Evolutionary conservation across 176 grass and related monocot species (phyloP).

Genomic region (Ensete glaucum): DNA sequence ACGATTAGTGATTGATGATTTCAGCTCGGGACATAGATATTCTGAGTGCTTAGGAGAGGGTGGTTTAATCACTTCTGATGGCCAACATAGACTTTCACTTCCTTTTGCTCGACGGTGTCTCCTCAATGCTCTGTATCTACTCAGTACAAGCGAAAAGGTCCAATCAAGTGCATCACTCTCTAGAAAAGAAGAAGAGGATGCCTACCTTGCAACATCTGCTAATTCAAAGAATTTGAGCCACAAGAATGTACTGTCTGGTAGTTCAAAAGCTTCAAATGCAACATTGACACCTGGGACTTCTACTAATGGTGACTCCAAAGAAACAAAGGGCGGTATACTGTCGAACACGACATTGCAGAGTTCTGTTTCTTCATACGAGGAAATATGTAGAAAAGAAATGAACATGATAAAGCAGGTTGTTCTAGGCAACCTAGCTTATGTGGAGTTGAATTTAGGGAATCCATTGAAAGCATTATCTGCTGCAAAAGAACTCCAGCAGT

Average conservation of each 20-base stretch:
- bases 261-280: conserved; percentile 37
- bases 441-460: conserved; percentile 53
- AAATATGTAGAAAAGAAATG: conserved; percentile 4
- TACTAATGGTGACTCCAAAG: conserved; percentile 55
- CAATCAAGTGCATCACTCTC: neutral
- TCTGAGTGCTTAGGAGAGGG: conserved; percentile 24
- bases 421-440: conserved; percentile 1
- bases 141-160: conserved; percentile 34
- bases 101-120: conserved; percentile 61
- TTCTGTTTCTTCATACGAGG: conserved; percentile 2
- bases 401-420: conserved; percentile 7
- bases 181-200: conserved; percentile 27
- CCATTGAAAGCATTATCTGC: conserved; percentile 59
- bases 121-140: conserved; percentile 52
- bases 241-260: conserved; percentile 30
- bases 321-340: conserved; percentile 17
- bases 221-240: conserved; percentile 30
- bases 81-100: conserved; percentile 46
- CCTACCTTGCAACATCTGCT: conserved; percentile 25
- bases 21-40: conserved; percentile 24
- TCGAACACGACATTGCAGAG: conserved; percentile 31
- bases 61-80: conserved; percentile 23
- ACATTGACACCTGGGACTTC: neutral
- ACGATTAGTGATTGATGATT: conserved; percentile 39
- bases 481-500: conserved; percentile 41